phyloP scores from a whole-genome alignment of 169 alveolate species.

The Plasmodium knowlesi region DNA sequence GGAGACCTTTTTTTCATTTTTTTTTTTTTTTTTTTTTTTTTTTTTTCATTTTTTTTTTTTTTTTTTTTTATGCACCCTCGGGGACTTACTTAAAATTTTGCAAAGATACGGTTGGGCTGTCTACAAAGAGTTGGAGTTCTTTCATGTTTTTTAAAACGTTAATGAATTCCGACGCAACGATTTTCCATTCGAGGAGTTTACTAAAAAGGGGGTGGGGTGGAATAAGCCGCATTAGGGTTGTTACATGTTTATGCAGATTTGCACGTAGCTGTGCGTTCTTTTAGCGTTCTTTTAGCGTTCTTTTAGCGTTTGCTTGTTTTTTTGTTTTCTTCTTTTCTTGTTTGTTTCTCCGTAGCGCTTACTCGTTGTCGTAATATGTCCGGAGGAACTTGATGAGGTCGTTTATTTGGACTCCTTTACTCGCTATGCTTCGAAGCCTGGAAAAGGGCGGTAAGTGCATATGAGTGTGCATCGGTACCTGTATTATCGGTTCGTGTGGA shows the following conservation, averaged over 20 bases:
- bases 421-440: slow-evolving; percentile 20
- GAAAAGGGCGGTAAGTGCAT: not conserved
- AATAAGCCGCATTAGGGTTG: not conserved
- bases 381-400: slow-evolving; percentile 49
- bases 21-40: no score
- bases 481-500: not conserved
- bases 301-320: no score
- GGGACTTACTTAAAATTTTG: slow-evolving; percentile 46
- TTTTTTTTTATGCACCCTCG: not conserved
- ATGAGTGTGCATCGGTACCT: no score
- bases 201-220: slow-evolving; percentile 15
- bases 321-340: no score
- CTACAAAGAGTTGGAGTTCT: slow-evolving; percentile 46
- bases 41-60: no score
- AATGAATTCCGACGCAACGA: slow-evolving; percentile 68
- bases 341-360: not conserved
- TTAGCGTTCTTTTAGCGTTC: not conserved
- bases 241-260: not conserved
- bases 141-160: slow-evolving; percentile 48
- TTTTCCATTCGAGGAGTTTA: slow-evolving; percentile 64
- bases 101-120: slow-evolving; percentile 47
- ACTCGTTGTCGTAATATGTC: slow-evolving; percentile 73
- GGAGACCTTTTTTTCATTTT: no score
- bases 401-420: slow-evolving; percentile 65
- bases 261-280: not conserved